Base-by-base conservation (phyloP, 208 protist species). In the Porcisia hertigi region DNA sequence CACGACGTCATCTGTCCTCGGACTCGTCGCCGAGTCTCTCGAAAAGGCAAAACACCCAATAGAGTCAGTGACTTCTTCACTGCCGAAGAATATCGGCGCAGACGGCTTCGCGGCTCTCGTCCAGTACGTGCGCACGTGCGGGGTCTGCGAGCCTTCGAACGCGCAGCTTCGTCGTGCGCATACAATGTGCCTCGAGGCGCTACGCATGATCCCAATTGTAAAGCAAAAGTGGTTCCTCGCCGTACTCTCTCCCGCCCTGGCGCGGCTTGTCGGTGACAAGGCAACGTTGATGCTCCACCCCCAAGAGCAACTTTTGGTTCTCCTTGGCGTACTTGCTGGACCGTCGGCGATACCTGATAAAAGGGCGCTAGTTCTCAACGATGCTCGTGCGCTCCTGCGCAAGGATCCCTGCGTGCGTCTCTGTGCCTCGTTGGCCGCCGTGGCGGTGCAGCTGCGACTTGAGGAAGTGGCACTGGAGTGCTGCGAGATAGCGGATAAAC, bases 341-440 rank as follows among this genome's bases (percentile, higher is more conserved):
- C 90, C 90, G 0, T 57, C 83, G 18, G 9, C 78, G 12, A 1
- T 62, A 12, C 60, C 78, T 5, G 91, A 97, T 16, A 86, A 87
- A 55, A 75, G 58, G 14, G 14, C 69, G 53, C 57, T 92, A 45
- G 58, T 95, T 6, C 73, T 86, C 55, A 90, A 87, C 65, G 87
- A 94, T 16, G 86, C 79, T 39, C 53, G 87, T 41, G 78, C 88
- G 14, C 69, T 94, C 34, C 76, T 97, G 52, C 70, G 76, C 49
- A 55, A 55, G 6, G 93, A 95, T 74, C 90, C 93, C 25, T 83
- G 87, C 14, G 88, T 97, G 25, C 84, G 94, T 58, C 84, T 97
- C 11, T 97, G 93, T 76, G 90, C 87, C 6, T 87, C 87, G 54
- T 77, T 97, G 14, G 88, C 87, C 20, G 52, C 77, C 1, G 66